Evolutionary conservation across 352 stramenopile species (phyloP).

Genomic region (Phytophthora citricola): DNA sequence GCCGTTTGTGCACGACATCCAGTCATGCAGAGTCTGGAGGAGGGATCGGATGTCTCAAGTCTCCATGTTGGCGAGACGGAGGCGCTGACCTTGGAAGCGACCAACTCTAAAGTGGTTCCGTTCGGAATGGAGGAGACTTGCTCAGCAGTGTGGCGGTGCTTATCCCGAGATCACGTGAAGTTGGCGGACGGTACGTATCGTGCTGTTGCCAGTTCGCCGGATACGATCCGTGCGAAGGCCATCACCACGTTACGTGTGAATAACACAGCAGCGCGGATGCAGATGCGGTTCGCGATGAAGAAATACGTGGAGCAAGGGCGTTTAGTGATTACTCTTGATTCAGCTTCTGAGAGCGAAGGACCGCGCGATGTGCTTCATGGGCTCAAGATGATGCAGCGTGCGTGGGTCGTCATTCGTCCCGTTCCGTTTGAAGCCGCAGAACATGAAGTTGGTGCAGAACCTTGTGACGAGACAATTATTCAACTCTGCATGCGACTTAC

Average conservation of each 20-base stretch:
- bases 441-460: neutral
- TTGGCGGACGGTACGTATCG: constrained; percentile 51
- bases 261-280: constrained; percentile 35
- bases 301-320: constrained; percentile 33
- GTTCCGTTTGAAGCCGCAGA: constrained; percentile 22
- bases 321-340: constrained; percentile 38
- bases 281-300: constrained; percentile 51
- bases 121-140: constrained; percentile 50
- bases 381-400: constrained; percentile 50
- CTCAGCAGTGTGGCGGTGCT: constrained; percentile 44
- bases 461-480: constrained; percentile 44
- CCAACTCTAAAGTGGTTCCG: constrained; percentile 51
- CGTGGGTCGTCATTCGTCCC: constrained; percentile 46
- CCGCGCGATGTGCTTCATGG: constrained; percentile 41
- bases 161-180: constrained; percentile 43
- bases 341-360: constrained; percentile 41
- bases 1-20: constrained; percentile 33
- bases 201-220: constrained; percentile 27
- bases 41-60: constrained; percentile 41
- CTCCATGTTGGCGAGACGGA: constrained; percentile 34
- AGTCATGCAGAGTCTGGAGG: constrained; percentile 36
- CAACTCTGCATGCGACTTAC: constrained; percentile 63
- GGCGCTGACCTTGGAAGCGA: constrained; percentile 43
- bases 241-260: constrained; percentile 49
- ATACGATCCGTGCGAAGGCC: constrained; percentile 53